Conservation (phyloP, 495 filamentous ascomycete genomes). For the Aspergillus homomorphus region DNA sequence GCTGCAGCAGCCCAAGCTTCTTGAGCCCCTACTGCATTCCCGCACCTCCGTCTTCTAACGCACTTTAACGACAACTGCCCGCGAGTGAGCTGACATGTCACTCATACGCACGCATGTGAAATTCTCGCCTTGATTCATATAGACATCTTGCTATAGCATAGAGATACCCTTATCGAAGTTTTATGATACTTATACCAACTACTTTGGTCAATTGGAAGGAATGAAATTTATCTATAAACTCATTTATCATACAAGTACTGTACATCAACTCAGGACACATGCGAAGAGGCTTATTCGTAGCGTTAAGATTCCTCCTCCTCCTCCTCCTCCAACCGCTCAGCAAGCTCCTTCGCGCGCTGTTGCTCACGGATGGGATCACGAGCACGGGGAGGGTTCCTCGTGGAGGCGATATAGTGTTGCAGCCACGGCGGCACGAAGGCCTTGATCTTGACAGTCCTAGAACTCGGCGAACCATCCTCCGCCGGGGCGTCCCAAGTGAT, state of each 20-base stretch:
- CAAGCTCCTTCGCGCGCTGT: slow-evolving; percentile 35
- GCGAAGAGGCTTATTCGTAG: slow-evolving; percentile 18
- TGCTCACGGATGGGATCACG: slow-evolving; percentile 25
- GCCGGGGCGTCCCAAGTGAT: slow-evolving; percentile 41
- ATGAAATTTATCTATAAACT: slow-evolving; percentile 22
- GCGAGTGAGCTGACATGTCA: no score
- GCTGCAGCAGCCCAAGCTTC: slow-evolving; percentile 20
- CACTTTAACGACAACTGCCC: no score
- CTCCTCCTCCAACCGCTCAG: slow-evolving; percentile 38
- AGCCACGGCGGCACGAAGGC: slow-evolving; percentile 86
- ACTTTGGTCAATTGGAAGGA: neutral
- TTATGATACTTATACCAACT: neutral
- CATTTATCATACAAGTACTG: slow-evolving; percentile 18
- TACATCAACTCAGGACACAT: slow-evolving; percentile 24
- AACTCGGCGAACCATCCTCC: slow-evolving; percentile 44
- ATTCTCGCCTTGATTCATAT: neutral
- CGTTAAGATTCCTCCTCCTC: slow-evolving; percentile 38
- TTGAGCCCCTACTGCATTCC: neutral
- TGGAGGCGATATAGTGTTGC: slow-evolving; percentile 38
- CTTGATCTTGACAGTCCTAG: slow-evolving; percentile 62
- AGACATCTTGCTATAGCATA: slow-evolving; percentile 6
- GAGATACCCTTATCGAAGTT: slow-evolving; percentile 24
- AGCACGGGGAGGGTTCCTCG: slow-evolving; percentile 23
- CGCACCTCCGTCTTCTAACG: no score
- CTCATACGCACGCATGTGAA: neutral